Base-by-base conservation (phyloP, 2,329 filamentous ascomycete species). In the Epichloe amarillans region DNA sequence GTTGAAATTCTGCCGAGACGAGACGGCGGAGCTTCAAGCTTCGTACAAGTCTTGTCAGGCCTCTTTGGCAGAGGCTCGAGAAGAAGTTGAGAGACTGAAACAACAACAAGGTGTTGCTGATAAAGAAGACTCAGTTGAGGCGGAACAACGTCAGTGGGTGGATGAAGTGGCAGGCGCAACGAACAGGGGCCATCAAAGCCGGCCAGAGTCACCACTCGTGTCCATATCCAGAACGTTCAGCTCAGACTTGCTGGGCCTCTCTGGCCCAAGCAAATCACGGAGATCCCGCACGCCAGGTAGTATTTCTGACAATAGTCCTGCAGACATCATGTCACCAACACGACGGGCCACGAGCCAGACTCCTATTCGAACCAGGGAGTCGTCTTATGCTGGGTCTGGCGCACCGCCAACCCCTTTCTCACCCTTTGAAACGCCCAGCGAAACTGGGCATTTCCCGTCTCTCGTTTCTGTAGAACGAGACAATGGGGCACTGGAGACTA, bases 1-100 rank as follows among this genome's bases (percentile, higher is more conserved):
- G 52, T 68, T 86, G 2, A 71, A 75, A 14, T 70, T 75, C 21
- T 77, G 80, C 50, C 79, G 77, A 50, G 69, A 74, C 3, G 75
- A 82, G 54, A 65, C 85, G 26, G 77, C 82, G 44, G 69, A 74
- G 15, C 69, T 94, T 3, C 80, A 82, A 55, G 75, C 76, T 52
- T 77, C 79, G n/a, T 74, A 82, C 21, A 77, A 84, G 56, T 75
- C 84, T 54, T 73, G 83, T 8, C 78, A 93, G 59, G 71, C 77
- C 8, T 79, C 83, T 4, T 70, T 89, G 1, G 68, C 75, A 30
- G 77, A 85, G 54, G 64, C 70, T 1, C 70, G 64, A 46, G 63
- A 69, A 14, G 75, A 79, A 6, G 64, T 76, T 2, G 74, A 79
- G 51, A 75, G 71, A 55, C 70, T 76, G 39, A 51, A 17, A 52